Evolutionary conservation across 2,329 filamentous ascomycete genomes (phyloP), one percentile per base, ranked within the genome.

Genomic region (Lasiodiplodia theobromae): DNA sequence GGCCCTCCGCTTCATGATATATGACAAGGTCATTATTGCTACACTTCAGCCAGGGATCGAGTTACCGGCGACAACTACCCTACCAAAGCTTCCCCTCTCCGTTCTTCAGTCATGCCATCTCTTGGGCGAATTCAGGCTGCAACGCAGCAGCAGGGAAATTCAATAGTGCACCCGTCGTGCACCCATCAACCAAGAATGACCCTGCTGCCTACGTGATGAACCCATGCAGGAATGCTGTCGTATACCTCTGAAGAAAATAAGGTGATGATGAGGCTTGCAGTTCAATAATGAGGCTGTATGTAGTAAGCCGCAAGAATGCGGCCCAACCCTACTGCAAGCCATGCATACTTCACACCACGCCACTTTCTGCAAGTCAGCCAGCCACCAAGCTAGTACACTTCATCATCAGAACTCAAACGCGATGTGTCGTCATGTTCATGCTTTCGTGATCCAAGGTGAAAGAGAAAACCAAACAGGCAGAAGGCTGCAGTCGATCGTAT

Each of bases 271-370:
- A 21, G 44, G 44, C 44, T 47, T 47, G 44, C 44, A 21, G 18
- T 47, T 21, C 44, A 21, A 47, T 47, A 47, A 8, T 47, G 44
- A 47, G 44, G 44, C 44, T 47, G 18, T 47, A 44, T 34, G 40
- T n/a, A 8, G 40, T 44, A n/a, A 44, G 40, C 40, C 16, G 14
- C 12, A 47, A 47, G 44, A 47, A 21, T 10, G 44, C 52, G 28
- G 52, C 52, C 52, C 52, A 54, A 31, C 52, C 23, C 52, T 54
- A 31, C 52, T 54, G 52, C 52, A 54, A 54, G 52, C 52, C 52
- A 34, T 14, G 23, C 23, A 44, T 18, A 44, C 18, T 44, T 16
- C 40, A 44, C 40, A 44, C 18, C 18, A 18, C 40, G 18, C 16
- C 40, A 18, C 40, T 16, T 14, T 7, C 40, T 18, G 16, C 40